A percentile compares a stretch with the other conserved stretches of the same genome.
Conservation (phyloP, 179 eudicot genomes). For the Pouteria campechiana region DNA sequence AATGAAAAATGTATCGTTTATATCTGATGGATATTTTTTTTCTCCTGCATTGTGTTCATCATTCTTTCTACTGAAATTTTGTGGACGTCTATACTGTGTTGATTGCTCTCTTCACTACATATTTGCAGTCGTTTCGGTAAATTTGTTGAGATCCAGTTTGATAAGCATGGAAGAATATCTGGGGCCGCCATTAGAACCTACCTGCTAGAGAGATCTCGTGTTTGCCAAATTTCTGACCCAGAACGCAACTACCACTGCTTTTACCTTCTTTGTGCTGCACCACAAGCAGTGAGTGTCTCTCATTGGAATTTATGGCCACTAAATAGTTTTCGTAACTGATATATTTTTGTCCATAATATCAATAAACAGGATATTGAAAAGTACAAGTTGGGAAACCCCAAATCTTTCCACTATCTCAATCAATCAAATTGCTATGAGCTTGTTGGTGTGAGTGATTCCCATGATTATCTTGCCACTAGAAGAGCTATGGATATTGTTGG, state of each 20-base stretch:
- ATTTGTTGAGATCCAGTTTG: constrained; percentile 97
- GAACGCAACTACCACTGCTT: constrained; percentile 97
- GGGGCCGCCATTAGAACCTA: constrained; percentile 98
- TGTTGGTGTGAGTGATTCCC: constrained; percentile 72
- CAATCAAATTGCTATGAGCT: constrained; percentile 81
- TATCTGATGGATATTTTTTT: too few species aligned
- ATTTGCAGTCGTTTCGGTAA: constrained; percentile 89
- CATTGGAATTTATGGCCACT: not conserved
- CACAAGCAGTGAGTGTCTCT: constrained; percentile 50
- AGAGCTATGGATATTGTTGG: constrained; percentile 98
- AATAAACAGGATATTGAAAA: constrained; percentile 63
- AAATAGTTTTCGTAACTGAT: not conserved
- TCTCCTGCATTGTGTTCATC: not conserved
- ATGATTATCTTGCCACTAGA: constrained; percentile 85
- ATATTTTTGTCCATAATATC: not conserved
- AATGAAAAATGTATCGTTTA: too few species aligned
- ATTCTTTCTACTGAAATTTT: not conserved
- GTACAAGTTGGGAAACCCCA: constrained; percentile 73
- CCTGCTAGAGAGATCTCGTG: constrained; percentile 97
- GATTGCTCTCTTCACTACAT: constrained; percentile 4
- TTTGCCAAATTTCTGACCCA: constrained; percentile 94
- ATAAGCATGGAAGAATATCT: constrained; percentile 85
- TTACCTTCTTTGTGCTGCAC: constrained; percentile 96
- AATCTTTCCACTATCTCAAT: constrained; percentile 75
- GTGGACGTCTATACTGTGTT: not conserved